Evolutionary conservation across 129 eudicot genomes (phyloP).

Genomic region (Kitagawia praeruptora): DNA sequence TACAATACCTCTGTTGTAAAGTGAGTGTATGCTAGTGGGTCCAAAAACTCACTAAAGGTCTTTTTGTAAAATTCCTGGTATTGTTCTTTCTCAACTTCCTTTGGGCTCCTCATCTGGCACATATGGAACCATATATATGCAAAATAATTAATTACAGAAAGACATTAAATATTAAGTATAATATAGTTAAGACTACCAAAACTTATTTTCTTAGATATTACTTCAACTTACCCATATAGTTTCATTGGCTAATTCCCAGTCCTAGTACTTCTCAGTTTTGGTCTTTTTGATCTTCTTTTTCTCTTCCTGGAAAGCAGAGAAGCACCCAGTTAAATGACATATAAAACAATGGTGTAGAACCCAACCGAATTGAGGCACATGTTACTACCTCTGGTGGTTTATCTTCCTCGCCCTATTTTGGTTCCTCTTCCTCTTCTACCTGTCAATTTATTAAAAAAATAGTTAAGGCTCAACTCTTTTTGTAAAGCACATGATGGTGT

Average conservation of each 20-base stretch:
- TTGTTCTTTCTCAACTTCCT: slow-evolving; percentile 82
- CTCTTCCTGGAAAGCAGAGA: slow-evolving; percentile 46
- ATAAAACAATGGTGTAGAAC: neutral
- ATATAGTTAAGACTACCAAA: neutral
- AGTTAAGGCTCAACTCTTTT: neutral
- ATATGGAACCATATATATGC: neutral
- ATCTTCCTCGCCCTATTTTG: slow-evolving; percentile 78
- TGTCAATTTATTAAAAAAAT: slow-evolving; percentile 12
- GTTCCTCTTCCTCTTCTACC: slow-evolving; percentile 92
- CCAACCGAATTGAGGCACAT: slow-evolving; percentile 1
- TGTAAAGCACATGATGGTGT: neutral
- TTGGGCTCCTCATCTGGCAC: slow-evolving; percentile 73
- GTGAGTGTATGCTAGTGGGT: slow-evolving; percentile 75
- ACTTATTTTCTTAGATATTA: neutral
- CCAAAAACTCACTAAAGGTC: slow-evolving; percentile 80
- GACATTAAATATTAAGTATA: neutral
- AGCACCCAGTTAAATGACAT: neutral
- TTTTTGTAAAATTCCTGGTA: slow-evolving; percentile 89
- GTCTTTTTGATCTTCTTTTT: slow-evolving; percentile 72
- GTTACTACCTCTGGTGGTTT: slow-evolving; percentile 66
- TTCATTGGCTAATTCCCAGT: slow-evolving; percentile 92
- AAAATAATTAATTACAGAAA: neutral
- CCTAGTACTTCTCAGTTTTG: slow-evolving; percentile 94
- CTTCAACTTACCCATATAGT: slow-evolving; percentile 70
- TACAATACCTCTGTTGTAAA: no score